These are phyloP conservation scores for Pontederia crassipes DNA, from an alignment of 176 grass and related monocot species.

Conservation along the genomic window DNA sequence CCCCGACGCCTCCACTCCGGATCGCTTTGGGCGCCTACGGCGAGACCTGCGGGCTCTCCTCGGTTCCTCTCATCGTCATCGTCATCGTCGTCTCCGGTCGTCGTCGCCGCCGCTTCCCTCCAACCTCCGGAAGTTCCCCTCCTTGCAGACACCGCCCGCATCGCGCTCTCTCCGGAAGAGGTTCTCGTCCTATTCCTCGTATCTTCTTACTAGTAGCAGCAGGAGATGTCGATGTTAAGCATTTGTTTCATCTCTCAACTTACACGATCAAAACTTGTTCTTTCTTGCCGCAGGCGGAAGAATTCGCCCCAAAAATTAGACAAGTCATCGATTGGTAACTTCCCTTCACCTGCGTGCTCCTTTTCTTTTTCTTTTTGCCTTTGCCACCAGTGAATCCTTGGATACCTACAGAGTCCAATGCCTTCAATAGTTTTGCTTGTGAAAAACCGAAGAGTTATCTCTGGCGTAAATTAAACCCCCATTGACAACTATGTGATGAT, in stretches of 20 bases:
- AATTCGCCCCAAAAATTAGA: slow-evolving; percentile 65
- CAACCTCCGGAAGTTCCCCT: slow-evolving; percentile 57
- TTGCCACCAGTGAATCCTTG: neutral
- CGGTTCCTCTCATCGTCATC: no score
- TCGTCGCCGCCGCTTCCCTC: slow-evolving; percentile 17
- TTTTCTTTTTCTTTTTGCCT: neutral
- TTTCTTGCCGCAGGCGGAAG: slow-evolving; percentile 34
- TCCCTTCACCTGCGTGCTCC: neutral
- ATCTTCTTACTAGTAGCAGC: neutral
- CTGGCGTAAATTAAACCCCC: no score
- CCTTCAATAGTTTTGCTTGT: no score
- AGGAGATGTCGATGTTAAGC: neutral
- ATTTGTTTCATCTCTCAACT: neutral
- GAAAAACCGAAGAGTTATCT: no score
- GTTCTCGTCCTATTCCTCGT: neutral
- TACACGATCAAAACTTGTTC: neutral
- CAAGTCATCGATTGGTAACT: slow-evolving; percentile 65
- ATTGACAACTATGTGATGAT: no score
- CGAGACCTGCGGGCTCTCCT: no score
- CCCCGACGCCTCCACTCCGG: no score
- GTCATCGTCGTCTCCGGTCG: no score
- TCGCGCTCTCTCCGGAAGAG: slow-evolving; percentile 65
- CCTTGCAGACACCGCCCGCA: slow-evolving; percentile 61
- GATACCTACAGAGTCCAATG: neutral
- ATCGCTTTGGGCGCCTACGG: no score